Conservation (phyloP, 2,329 filamentous ascomycete genomes). For the Alternaria gansuensis region DNA sequence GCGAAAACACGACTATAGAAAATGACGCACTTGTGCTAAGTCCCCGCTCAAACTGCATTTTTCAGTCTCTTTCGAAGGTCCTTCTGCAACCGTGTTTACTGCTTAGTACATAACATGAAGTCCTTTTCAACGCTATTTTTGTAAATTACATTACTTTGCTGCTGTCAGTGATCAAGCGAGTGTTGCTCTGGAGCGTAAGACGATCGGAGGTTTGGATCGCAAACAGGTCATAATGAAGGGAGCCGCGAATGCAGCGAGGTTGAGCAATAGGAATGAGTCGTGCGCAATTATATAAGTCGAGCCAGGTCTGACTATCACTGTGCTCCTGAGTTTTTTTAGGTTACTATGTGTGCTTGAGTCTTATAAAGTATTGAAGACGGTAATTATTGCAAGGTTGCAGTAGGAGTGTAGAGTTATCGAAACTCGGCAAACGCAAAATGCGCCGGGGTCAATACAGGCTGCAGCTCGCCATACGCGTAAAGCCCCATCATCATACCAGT, state of each 20-base stretch:
- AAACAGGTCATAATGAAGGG: conserved; percentile 5
- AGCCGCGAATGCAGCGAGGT: background rate
- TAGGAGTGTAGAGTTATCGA: background rate
- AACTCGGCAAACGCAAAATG: conserved; percentile 50
- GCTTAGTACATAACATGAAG: too few species aligned
- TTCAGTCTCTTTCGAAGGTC: too few species aligned
- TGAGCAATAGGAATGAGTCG: conserved; percentile 8
- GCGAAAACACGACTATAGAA: too few species aligned
- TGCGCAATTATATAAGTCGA: background rate
- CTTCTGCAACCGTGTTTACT: too few species aligned
- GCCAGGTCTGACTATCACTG: too few species aligned
- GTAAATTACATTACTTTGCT: too few species aligned
- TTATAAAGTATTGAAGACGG: too few species aligned
- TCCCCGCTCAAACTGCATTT: too few species aligned
- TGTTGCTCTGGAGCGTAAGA: background rate
- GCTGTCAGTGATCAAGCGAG: background rate
- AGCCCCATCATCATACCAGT: conserved; percentile 60
- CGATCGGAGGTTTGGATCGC: conserved; percentile 13
- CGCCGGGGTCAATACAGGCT: conserved; percentile 54
- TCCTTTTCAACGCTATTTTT: too few species aligned
- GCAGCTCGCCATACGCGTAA: conserved; percentile 56
- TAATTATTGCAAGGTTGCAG: background rate
- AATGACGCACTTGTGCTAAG: too few species aligned
- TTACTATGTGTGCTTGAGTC: too few species aligned
- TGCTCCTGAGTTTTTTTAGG: too few species aligned